These are phyloP conservation scores for Pseudogymnoascus sp. DNA, from an alignment of 2,329 filamentous ascomycete species.

Conservation along the genomic window DNA sequence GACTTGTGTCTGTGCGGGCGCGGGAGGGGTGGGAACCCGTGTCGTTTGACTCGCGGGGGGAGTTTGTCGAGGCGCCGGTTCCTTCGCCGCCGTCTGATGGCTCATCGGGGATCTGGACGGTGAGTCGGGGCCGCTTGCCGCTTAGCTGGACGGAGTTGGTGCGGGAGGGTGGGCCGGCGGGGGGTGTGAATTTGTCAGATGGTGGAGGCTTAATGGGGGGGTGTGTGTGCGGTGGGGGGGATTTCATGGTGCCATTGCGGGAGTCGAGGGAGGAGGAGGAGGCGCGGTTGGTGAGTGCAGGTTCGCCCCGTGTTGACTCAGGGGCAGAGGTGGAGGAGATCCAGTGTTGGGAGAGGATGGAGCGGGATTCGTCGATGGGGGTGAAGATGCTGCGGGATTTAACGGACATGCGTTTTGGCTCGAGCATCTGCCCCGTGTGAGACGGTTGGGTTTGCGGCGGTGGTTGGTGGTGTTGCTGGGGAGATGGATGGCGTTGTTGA, in stretches of 20 bases:
- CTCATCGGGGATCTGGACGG: constrained; percentile 91
- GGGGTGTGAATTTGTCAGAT: constrained; percentile 50
- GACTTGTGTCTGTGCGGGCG: constrained; percentile 31
- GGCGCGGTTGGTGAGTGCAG: constrained; percentile 41
- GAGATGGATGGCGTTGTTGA: constrained; percentile 21
- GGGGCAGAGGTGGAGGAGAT: constrained; percentile 49
- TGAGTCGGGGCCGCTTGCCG: constrained; percentile 67
- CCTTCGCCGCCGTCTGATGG: constrained; percentile 70
- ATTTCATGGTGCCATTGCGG: constrained; percentile 44
- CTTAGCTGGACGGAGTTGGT: constrained; percentile 65
- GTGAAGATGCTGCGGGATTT: constrained; percentile 78
- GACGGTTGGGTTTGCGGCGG: constrained; percentile 42
- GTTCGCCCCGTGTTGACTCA: constrained; percentile 24
- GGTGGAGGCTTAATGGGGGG: constrained; percentile 31
- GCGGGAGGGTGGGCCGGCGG: constrained; percentile 53
- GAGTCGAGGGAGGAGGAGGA: constrained; percentile 37
- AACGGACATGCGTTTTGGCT: constrained; percentile 44
- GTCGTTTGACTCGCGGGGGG: constrained; percentile 24
- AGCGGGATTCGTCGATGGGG: constrained; percentile 87
- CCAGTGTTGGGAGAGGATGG: constrained; percentile 77
- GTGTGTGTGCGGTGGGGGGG: constrained; percentile 34
- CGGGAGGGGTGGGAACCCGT: constrained; percentile 18
- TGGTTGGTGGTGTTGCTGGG: constrained; percentile 22
- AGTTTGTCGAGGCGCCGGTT: constrained; percentile 61
- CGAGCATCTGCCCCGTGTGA: constrained; percentile 40